A percentile compares a stretch with the other conserved stretches of the same genome.
Evolutionary conservation across 805 yeast genomes (phyloP).

Genomic region (Wickerhamomyces pijperi): DNA sequence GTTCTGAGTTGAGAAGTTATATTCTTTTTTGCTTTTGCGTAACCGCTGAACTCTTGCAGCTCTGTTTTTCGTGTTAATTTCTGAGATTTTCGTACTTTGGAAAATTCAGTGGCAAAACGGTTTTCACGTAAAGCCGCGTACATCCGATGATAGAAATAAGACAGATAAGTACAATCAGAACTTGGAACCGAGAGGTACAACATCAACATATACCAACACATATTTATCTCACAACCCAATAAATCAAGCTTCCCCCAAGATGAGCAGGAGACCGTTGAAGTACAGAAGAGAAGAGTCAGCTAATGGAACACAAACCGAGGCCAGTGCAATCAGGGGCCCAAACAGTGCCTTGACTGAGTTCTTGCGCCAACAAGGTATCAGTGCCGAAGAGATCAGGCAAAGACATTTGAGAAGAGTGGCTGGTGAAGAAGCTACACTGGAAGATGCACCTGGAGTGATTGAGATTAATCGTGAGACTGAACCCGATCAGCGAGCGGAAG

Average conservation of each 20-base stretch:
- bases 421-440: constrained; percentile 4
- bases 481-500: constrained; percentile 15
- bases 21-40: too few species aligned
- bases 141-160: background rate
- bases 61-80: background rate
- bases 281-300: constrained; percentile 13
- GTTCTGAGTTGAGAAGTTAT: too few species aligned
- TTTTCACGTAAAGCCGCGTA: constrained; percentile 2
- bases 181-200: too few species aligned
- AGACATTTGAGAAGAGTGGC: constrained; percentile 25
- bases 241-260: too few species aligned
- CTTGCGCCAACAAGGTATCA: constrained; percentile 80
- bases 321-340: constrained; percentile 34
- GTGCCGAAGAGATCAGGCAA: constrained; percentile 62
- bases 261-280: constrained; percentile 19
- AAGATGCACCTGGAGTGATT: constrained; percentile 6
- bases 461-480: constrained; percentile 1
- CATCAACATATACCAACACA: too few species aligned
- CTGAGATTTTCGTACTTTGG: background rate
- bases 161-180: too few species aligned
- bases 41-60: too few species aligned
- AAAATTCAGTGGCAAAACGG: background rate
- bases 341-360: constrained; percentile 88
- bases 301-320: constrained; percentile 7
- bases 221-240: too few species aligned